A percentile compares a stretch with the other conserved stretches of the same genome.
Conservation (phyloP, 306 rosid genomes). For the Begonia loranthoides region DNA sequence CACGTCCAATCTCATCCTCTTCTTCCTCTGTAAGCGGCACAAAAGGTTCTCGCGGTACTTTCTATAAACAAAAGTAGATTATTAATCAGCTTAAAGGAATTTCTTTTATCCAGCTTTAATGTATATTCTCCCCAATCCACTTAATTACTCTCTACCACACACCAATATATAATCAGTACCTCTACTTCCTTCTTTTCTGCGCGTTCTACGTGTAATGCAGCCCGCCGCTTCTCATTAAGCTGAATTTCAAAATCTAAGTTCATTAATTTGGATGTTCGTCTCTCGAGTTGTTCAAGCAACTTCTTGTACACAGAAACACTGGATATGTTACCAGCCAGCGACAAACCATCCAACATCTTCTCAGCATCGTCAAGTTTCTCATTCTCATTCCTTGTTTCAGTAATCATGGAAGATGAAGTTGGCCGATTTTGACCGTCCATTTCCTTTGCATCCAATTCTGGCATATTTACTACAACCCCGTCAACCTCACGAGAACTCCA, state of each 20-base stretch:
- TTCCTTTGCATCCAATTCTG: slow-evolving; percentile 20
- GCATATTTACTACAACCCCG: slow-evolving; percentile 23
- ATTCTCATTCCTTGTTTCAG: slow-evolving; percentile 27
- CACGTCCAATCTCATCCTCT: slow-evolving; percentile 29
- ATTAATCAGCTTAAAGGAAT: slow-evolving; percentile 1
- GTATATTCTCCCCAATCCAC: too few relatives aligned
- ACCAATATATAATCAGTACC: slow-evolving; percentile 21
- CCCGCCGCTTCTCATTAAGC: slow-evolving; percentile 34
- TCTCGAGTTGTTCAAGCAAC: slow-evolving; percentile 35
- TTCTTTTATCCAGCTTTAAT: neutral
- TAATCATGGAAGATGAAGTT: slow-evolving; percentile 27
- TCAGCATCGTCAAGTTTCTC: slow-evolving; percentile 32
- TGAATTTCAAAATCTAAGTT: slow-evolving; percentile 37
- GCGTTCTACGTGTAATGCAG: slow-evolving; percentile 17
- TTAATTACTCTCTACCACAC: too few relatives aligned
- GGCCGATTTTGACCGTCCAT: slow-evolving; percentile 17
- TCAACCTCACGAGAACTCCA: slow-evolving; percentile 16
- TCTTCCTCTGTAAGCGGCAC: slow-evolving; percentile 53
- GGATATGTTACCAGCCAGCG: slow-evolving; percentile 13
- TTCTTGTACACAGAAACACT: slow-evolving; percentile 40
- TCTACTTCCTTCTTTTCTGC: slow-evolving; percentile 36
- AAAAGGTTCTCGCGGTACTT: slow-evolving; percentile 41
- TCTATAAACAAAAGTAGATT: slow-evolving; percentile 28
- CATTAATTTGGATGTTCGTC: slow-evolving; percentile 14
- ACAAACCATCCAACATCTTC: slow-evolving; percentile 21